Base-by-base conservation (phyloP, 1,284 basidiomycete genomes). In the Cutaneotrichosporon daszewskae region DNA sequence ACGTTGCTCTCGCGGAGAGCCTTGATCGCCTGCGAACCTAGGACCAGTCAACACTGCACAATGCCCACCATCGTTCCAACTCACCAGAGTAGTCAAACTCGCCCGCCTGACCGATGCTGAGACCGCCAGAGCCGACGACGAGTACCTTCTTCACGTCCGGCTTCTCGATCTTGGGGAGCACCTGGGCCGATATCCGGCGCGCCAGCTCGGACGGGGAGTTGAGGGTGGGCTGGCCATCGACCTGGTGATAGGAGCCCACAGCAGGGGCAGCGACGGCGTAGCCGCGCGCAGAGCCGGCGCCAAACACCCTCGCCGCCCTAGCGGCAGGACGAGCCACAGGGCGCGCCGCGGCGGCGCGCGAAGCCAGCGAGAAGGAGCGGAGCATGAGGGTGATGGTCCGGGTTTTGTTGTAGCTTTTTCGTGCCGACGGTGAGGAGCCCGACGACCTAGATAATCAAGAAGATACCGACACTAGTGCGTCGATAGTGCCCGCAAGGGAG, bases 31-130 rank as follows among this genome's bases (percentile, higher is more conserved):
- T 98, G 95, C 8, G 94, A 97, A 34, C 75, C 74, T 75, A 59
- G 13, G 25, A 13, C 24, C 24, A 33, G 38, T 11, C 17, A 37
- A 14, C 22, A 5, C 40, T 11, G 3, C 29, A 5, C 12, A n/a
- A n/a, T 14, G 37, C n/a, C n/a, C n/a, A n/a, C n/a, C n/a, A n/a
- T 19, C 27, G 17, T 16, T 16, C 3, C 10, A 22, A 55, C 73
- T 58, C 40, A 76, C 87, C 95, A 22, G 91, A 96, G 74, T 99
- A 98, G 72, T 99, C 95, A 72, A 99, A 99, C 73, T 99, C 95
- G 71, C 95, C 95, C 5, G 95, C 95, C 72, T 98, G 95, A 33
- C 95, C 95, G 54, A 99, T 98, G 64, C 83, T 86, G 37, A 99
- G 82, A 51, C 95, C 95, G 62, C 95, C 95, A 54, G 85, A 88